Evolutionary conservation across 2,329 filamentous ascomycete genomes (phyloP).

Genomic region (Xenosphaeropsis pyriputrescens): DNA sequence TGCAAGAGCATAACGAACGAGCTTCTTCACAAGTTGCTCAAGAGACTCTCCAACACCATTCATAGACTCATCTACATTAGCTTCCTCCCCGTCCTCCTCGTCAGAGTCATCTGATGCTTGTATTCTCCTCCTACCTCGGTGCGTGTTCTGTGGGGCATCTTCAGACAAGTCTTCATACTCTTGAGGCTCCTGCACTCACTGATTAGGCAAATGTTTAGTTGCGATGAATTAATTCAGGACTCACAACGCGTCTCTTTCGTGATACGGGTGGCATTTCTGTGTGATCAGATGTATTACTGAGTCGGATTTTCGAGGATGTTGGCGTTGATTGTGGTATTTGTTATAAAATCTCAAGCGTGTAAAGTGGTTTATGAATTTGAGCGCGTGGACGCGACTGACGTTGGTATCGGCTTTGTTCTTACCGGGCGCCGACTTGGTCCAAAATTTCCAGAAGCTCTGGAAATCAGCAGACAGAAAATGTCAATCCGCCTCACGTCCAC

Average conservation of each 20-base stretch:
- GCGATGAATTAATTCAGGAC: background rate
- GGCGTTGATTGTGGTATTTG: too few relatives aligned
- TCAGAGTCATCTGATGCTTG: constrained; percentile 11
- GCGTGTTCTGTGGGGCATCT: constrained; percentile 9
- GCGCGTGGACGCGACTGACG: background rate
- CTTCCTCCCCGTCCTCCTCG: constrained; percentile 9
- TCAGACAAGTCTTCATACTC: constrained; percentile 14
- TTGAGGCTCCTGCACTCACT: constrained; percentile 6
- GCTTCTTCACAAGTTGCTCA: constrained; percentile 43
- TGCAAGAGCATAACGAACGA: constrained; percentile 54
- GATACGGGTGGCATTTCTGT: constrained; percentile 11
- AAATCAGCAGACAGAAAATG: too few relatives aligned
- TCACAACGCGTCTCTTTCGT: constrained; percentile 11
- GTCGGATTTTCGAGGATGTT: too few relatives aligned
- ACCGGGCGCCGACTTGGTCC: too few relatives aligned
- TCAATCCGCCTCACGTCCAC: too few relatives aligned
- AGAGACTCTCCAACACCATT: constrained; percentile 11
- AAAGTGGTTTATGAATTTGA: background rate
- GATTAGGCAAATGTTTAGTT: constrained; percentile 1
- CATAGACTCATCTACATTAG: constrained; percentile 6
- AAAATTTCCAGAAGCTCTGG: too few relatives aligned
- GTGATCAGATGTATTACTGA: too few relatives aligned
- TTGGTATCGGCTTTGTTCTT: too few relatives aligned
- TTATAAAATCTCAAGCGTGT: background rate
- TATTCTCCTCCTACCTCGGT: constrained; percentile 7